A percentile compares a stretch with the other conserved stretches of the same genome.
Evolutionary conservation across 805 yeast genomes (phyloP).

Genomic region (Priceomyces carsonii): DNA sequence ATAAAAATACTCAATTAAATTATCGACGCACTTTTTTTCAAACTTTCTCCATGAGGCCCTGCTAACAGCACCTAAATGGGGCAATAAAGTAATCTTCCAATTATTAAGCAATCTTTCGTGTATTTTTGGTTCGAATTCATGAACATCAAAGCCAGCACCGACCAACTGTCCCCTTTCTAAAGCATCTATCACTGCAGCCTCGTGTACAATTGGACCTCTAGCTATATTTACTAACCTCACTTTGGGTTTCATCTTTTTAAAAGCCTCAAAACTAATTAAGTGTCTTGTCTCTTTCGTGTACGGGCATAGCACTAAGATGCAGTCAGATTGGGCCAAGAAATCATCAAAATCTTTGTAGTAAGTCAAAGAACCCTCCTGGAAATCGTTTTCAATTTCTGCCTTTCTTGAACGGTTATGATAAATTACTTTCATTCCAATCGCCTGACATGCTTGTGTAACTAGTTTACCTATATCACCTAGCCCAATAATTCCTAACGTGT

Average conservation of each 20-base stretch:
- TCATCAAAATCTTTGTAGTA: constrained; percentile 24
- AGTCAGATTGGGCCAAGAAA: constrained; percentile 24
- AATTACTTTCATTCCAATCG: constrained; percentile 44
- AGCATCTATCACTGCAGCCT: constrained; percentile 40
- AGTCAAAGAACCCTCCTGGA: constrained; percentile 25
- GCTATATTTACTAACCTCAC: constrained; percentile 38
- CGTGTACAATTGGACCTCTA: constrained; percentile 42
- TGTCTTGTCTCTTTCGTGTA: constrained; percentile 38
- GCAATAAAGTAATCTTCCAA: constrained; percentile 35
- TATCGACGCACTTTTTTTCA: constrained; percentile 37
- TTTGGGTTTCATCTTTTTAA: constrained; percentile 22
- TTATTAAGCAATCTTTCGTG: constrained; percentile 29
- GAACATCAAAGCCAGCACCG: constrained; percentile 46
- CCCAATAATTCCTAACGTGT: constrained; percentile 48
- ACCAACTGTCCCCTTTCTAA: constrained; percentile 40
- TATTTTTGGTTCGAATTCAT: constrained; percentile 43
- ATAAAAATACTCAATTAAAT: constrained; percentile 36
- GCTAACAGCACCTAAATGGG: constrained; percentile 39
- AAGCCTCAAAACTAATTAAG: constrained; percentile 31
- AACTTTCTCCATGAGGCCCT: constrained; percentile 36
- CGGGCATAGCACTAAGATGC: constrained; percentile 40
- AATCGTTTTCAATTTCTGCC: constrained; percentile 26
- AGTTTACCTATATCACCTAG: constrained; percentile 49
- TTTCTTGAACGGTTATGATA: constrained; percentile 41
- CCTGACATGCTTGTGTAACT: constrained; percentile 42